Evolutionary conservation across 306 rosid genomes (phyloP), one percentile per base, ranked within the genome.

Genomic region (Vicia sativa): DNA sequence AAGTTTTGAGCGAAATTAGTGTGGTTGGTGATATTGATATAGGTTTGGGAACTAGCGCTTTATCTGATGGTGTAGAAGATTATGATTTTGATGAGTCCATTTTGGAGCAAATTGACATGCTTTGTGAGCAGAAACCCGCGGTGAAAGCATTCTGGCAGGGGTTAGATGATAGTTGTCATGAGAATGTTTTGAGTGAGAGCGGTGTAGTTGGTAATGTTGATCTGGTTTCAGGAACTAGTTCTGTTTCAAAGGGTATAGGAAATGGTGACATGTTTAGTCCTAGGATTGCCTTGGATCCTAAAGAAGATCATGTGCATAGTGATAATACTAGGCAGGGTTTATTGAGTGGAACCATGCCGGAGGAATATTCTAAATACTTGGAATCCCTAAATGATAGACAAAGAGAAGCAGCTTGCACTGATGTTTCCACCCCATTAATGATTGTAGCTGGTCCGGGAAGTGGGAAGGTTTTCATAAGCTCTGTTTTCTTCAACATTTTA

Each of bases 401-500:
- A 57, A 78, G 91, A 72, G 96, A 92, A 71, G 98, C 98, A 19
- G 96, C 91, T 64, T 92, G 96, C 73, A 54, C 79, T 64, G 85
- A 90, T 66, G 85, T 86, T 79, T 90, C 96, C 3, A 73, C 67
- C 53, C 98, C 98, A 15, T 78, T 92, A 66, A 85, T 92, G 87
- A 87, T 92, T 74, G 81, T 83, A 31, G 96, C 98, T 67, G 98
- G 98, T 39, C 98, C 98, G 1, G 98, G 98, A 82, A 92, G 98
- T 77, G 96, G 98, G 77, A 92, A 92, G 96, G 96, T 90, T 23
- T 41, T 29, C 66, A 56, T 57, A 55, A 43, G 26, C 29, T 58
- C 50, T 64, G 50, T 5, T 58, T 65, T 68, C 39, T 35, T 62
- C 21, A 5, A 9, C 48, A 6, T 57, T 35, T 69, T 26, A 11